Evolutionary conservation across 768 basidiomycete genomes (phyloP), one percentile per base, ranked within the genome.

Genomic region (Tricholoma hemisulphureum): DNA sequence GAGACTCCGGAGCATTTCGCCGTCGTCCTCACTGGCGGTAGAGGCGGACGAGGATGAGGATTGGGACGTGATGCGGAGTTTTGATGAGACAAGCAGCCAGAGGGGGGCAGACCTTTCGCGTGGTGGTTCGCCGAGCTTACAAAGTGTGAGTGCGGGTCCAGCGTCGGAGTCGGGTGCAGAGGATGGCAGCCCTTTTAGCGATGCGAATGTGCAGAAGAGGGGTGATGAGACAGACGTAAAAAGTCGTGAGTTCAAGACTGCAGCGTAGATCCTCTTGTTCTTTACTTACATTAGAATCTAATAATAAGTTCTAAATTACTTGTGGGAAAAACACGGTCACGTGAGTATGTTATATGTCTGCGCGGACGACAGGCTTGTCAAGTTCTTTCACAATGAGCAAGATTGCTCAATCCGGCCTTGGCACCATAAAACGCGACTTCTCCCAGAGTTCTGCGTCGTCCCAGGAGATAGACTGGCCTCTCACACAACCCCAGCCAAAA

Each of bases 361-460:
- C n/a, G n/a, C n/a, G n/a, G n/a, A n/a, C n/a, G n/a, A n/a, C n/a
- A n/a, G n/a, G n/a, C n/a, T n/a, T n/a, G n/a, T n/a, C n/a, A n/a
- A n/a, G n/a, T n/a, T n/a, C n/a, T n/a, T n/a, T n/a, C n/a, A 56
- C 56, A 10, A 72, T 71, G 62, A 61, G 71, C 24, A 77, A 74
- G 56, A 57, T 74, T 13, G 70, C 78, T 14, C 75, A 75, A 62
- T 91, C 89, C 1, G 89, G 89, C 1, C 78, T 91, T 21, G 73
- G 81, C 32, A 77, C 79, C 1, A 60, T 90, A 45, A 77, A 78
- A 61, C 81, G 90, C 57, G 84, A 91, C 68, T 91, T 83, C 67
- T 88, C 86, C 0, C 26, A 8, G 4, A 48, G 72, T 60, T 68
- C 67, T 0, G 75, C 75, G 46, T 78, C 80, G 2, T 76, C 76